A percentile compares a stretch with the other conserved stretches of the same genome.
Evolutionary conservation across 176 grass and related monocot species (phyloP).

Genomic region (Triticum dicoccoides): DNA sequence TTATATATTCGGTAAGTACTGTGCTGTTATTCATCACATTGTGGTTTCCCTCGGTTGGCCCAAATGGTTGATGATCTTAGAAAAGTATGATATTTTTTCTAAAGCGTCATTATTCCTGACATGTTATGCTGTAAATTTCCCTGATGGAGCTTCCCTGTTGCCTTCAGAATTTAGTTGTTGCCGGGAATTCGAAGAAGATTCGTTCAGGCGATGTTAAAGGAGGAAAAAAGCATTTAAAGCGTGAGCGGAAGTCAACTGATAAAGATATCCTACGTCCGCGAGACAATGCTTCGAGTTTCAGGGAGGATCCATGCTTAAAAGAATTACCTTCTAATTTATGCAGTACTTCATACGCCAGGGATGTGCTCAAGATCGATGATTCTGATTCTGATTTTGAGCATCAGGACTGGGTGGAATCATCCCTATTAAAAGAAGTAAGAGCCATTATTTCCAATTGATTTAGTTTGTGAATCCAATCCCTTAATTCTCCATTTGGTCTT

Average conservation of each 20-base stretch:
- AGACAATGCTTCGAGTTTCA: conserved; percentile 30
- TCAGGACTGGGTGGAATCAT: conserved; percentile 46
- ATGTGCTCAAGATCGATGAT: conserved; percentile 32
- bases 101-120: not conserved
- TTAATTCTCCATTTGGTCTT: not conserved
- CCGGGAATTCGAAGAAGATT: conserved; percentile 34
- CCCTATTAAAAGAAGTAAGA: conserved; percentile 62
- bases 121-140: conserved; percentile 11
- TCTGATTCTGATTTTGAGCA: conserved; percentile 39
- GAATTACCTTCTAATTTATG: conserved; percentile 47
- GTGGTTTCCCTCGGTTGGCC: not conserved
- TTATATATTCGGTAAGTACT: not conserved
- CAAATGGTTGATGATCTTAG: not conserved
- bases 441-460: conserved; percentile 12
- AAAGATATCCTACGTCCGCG: conserved; percentile 24
- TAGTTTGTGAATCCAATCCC: not conserved
- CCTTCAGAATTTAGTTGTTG: conserved; percentile 32
- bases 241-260: conserved; percentile 21
- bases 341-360: conserved; percentile 20
- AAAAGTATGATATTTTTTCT: not conserved
- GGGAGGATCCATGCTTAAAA: conserved; percentile 18
- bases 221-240: conserved; percentile 47
- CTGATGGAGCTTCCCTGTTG: conserved; percentile 22
- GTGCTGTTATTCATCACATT: not conserved
- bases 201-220: conserved; percentile 25